Conservation (phyloP, 2,329 filamentous ascomycete species). For the Nemania diffusa region DNA sequence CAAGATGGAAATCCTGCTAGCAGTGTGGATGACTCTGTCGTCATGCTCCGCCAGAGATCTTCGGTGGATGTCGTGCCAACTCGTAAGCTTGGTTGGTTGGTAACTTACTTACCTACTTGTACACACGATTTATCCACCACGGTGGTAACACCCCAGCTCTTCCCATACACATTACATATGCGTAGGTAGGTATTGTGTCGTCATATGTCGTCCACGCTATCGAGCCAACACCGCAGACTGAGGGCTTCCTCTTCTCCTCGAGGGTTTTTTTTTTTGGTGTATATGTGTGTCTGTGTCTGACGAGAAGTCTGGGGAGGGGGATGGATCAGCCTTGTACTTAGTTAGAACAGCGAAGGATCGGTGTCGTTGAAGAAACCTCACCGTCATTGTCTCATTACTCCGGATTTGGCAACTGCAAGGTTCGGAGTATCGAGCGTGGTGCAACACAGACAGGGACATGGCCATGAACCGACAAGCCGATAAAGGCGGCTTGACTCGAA, state of each 20-base stretch:
- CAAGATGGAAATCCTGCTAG: constrained; percentile 9
- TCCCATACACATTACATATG: no score
- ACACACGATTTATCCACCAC: neutral
- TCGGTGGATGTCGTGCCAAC: constrained; percentile 7
- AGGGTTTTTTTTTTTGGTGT: no score
- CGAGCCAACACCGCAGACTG: no score
- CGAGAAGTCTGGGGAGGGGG: neutral
- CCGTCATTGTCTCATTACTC: constrained; percentile 2
- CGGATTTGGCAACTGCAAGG: constrained; percentile 1
- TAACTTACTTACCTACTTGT: neutral
- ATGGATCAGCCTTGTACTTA: neutral
- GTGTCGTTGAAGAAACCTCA: constrained; percentile 17
- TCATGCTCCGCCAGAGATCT: constrained; percentile 5
- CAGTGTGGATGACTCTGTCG: constrained; percentile 22
- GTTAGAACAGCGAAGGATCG: constrained; percentile 1
- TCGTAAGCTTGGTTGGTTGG: neutral
- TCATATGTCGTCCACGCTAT: no score
- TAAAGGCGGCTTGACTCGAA: constrained; percentile 20
- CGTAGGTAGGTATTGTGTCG: no score
- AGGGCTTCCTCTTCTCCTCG: no score
- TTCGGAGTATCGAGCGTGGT: neutral
- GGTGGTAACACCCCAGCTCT: neutral
- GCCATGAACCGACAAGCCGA: constrained; percentile 11
- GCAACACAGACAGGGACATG: constrained; percentile 16
- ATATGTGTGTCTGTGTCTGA: no score